Base-by-base conservation (phyloP, 192 early-diverging fungal species). In the Entophlyctis luteolus region DNA sequence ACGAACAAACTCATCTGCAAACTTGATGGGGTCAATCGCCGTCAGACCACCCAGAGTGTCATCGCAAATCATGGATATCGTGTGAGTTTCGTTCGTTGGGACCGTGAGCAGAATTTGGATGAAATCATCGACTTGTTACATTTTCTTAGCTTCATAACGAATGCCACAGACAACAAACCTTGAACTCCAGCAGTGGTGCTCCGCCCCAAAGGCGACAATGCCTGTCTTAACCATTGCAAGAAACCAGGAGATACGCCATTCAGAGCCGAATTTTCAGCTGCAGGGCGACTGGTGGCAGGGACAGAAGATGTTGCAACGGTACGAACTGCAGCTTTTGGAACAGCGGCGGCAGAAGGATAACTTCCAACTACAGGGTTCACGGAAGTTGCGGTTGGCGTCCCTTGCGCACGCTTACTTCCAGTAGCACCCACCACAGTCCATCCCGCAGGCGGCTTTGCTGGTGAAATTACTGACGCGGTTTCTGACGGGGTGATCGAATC, bases 11-110 rank as follows among this genome's bases (percentile, higher is more conserved):
- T 81, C 83, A 10, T 79, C 77, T 16, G 79, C 78, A 68, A 85
- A 85, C 68, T 81, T 82, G 25, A 75, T 68, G 18, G 80, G 75
- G 62, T 85, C 83, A 55, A 85, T 82, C n/a, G 83, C 76, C 10
- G 83, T 82, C 25, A 77, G 60, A 29, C 78, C 78, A 25, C 78
- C 80, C 2, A 85, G 55, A 22, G 80, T 79, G 55, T 85, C 81
- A 59, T 82, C 77, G 67, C 83, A 85, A 42, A 85, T 74, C 32
- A 52, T 57, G 35, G 55, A 67, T 5, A 77, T 67, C 2, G 80
- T 83, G 22, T 67, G 62, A 4, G 76, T 23, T 35, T 85, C 83
- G 62, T 56, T 67, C 2, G 59, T 31, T 36, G 67, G 34, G 50
- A 84, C 63, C 20, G 71, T 77, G 12, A 85, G 71, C 10, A 85